Conservation (phyloP, 805 yeast genomes). For the Scheffersomyces ergatensis region DNA sequence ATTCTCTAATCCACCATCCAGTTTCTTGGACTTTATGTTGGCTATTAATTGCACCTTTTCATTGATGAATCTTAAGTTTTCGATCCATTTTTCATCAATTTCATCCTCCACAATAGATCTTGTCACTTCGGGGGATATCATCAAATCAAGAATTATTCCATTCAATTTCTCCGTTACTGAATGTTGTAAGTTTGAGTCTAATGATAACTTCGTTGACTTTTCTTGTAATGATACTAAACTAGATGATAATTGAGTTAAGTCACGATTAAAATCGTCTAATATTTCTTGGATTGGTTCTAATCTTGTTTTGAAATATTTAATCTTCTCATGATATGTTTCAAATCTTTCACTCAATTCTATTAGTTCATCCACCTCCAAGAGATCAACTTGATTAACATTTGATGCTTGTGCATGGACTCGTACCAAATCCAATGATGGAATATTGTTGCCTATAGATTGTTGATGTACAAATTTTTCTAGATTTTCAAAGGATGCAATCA, state of each 20-base stretch:
- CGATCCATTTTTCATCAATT: slow-evolving; percentile 62
- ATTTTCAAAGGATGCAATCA: neutral
- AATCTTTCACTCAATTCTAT: slow-evolving; percentile 12
- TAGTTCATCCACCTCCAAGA: slow-evolving; percentile 4
- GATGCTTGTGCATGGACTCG: neutral
- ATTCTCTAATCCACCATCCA: neutral
- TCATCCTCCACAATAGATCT: slow-evolving; percentile 56
- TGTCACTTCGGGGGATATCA: slow-evolving; percentile 73
- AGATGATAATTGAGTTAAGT: slow-evolving; percentile 34
- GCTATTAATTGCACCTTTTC: slow-evolving; percentile 59
- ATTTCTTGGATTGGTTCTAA: slow-evolving; percentile 53
- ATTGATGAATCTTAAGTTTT: slow-evolving; percentile 53
- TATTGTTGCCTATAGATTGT: neutral
- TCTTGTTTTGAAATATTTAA: slow-evolving; percentile 28
- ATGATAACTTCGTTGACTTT: slow-evolving; percentile 29
- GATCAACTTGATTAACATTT: neutral
- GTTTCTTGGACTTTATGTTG: slow-evolving; percentile 5
- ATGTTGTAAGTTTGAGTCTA: slow-evolving; percentile 24
- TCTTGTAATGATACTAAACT: slow-evolving; percentile 31
- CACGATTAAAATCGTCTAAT: slow-evolving; percentile 54
- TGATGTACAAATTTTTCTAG: neutral
- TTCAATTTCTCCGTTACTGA: slow-evolving; percentile 46
- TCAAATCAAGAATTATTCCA: slow-evolving; percentile 72
- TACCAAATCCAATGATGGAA: neutral
- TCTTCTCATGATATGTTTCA: slow-evolving; percentile 19